Percentiles rank a stretch among this genome's conserved stretches.
Evolutionary conservation across 2,329 filamentous ascomycete genomes (phyloP).

Genomic region (Rhytidhysteron rufulum): DNA sequence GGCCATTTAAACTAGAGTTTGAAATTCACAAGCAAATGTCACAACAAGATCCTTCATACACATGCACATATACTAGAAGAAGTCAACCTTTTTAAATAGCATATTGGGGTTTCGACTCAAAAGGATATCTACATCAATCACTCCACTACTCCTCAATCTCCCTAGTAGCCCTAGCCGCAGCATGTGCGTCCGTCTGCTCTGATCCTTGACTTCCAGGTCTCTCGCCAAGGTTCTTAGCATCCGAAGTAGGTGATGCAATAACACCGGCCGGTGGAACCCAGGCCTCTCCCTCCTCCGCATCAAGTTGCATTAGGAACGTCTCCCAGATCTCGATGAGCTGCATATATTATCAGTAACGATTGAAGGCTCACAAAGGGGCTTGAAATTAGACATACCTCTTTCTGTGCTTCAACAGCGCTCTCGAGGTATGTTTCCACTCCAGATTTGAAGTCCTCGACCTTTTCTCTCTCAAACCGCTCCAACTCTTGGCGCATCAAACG

Average conservation of each 20-base stretch:
- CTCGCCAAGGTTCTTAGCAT: slow-evolving; percentile 1
- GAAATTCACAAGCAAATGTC: too few species aligned
- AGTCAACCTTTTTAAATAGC: too few species aligned
- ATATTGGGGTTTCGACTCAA: too few species aligned
- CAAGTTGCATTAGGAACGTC: slow-evolving; percentile 93
- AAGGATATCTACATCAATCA: too few species aligned
- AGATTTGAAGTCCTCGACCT: slow-evolving; percentile 98
- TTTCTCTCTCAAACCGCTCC: slow-evolving; percentile 92
- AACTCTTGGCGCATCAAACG: slow-evolving; percentile 85
- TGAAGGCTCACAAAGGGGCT: slow-evolving; percentile 10
- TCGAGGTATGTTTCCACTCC: slow-evolving; percentile 97
- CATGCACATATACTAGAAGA: too few species aligned
- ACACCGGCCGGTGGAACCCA: slow-evolving; percentile 39
- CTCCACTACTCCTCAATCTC: slow-evolving; percentile 14
- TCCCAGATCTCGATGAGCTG: slow-evolving; percentile 89
- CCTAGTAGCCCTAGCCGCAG: slow-evolving; percentile 7
- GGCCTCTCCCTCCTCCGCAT: slow-evolving; percentile 73
- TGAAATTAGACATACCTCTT: slow-evolving; percentile 66
- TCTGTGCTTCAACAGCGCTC: slow-evolving; percentile 95
- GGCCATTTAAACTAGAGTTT: too few species aligned
- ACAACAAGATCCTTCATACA: too few species aligned
- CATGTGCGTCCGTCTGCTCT: slow-evolving; percentile 7
- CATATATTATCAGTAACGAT: slow-evolving; percentile 3
- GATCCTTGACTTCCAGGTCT: slow-evolving; percentile 11
- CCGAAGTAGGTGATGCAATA: slow-evolving; percentile 23